Evolutionary conservation across 768 basidiomycete genomes (phyloP), one percentile per base, ranked within the genome.

Genomic region (Termitomyces sp.): DNA sequence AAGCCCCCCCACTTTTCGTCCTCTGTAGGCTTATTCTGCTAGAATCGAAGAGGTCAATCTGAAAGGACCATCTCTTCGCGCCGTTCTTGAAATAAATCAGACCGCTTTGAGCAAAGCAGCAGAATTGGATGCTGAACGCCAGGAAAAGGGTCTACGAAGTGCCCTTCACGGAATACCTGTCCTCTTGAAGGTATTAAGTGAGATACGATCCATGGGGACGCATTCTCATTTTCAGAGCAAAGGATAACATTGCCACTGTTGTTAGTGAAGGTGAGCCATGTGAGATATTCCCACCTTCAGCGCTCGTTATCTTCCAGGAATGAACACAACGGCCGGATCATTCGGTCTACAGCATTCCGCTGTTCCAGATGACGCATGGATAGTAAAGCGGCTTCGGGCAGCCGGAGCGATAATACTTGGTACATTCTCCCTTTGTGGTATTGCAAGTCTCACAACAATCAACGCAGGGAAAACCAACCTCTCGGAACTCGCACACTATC

Each of bases 21-120:
- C 21, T 26, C 49, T 30, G 31, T 33, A 87, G 85, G 83, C 84
- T 1, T 87, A 87, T 64, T 72, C 86, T 60, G 78, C 79, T 11
- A 74, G 86, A 2, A 86, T 87, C 28, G 80, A 84, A 4, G 81
- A 87, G 66, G 85, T 87, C 14, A 87, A 87, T 61, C 60, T 79
- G 10, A 70, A 80, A 52, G 84, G 85, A 1, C 79, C 84, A 12
- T 67, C 68, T 38, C 68, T 88, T 10, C 80, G 76, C 7, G 85
- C 85, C 0, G 75, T 87, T 5, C 67, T 85, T n/a, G 86, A 87
- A 54, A 69, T 68, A 0, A 88, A 84, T 46, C 74, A 79, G 0
- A 73, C 72, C 3, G 84, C 84, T 3, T 68, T 86, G 12, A 60
- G 54, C 12, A 74, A 79, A 63, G 86, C 86, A 14, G 79, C 78